These are phyloP conservation scores for Schoenoplectus tabernaemontani DNA, from an alignment of 202 grass and related monocot genomes.

Conservation along the genomic window DNA sequence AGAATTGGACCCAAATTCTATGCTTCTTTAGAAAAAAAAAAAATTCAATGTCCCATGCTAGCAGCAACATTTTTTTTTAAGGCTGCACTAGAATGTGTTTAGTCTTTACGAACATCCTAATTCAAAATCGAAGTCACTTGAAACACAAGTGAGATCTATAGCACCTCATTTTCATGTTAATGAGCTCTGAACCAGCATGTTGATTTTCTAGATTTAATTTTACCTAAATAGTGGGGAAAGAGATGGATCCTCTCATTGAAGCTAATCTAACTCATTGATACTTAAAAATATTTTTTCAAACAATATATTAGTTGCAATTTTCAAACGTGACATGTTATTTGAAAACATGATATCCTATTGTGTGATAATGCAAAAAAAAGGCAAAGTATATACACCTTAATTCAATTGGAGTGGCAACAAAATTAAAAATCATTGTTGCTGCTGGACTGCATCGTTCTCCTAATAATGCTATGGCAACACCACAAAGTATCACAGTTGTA, in stretches of 20 bases:
- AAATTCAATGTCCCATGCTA: not conserved
- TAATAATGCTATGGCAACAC: conserved; percentile 52
- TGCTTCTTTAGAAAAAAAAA: not conserved
- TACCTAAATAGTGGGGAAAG: not conserved
- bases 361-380: not conserved
- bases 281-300: not conserved
- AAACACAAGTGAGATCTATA: not conserved
- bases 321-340: not conserved
- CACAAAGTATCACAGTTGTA: conserved; percentile 77
- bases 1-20: not conserved
- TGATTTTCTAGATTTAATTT: not conserved
- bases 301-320: not conserved
- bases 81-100: no score
- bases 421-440: conserved; percentile 72
- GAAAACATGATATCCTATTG: not conserved
- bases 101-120: no score
- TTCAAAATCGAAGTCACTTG: not conserved
- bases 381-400: conserved; percentile 45
- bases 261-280: not conserved
- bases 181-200: not conserved
- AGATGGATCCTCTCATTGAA: not conserved
- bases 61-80: no score
- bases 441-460: conserved; percentile 63
- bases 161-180: not conserved
- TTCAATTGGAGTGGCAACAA: conserved; percentile 77